phyloP scores from a whole-genome alignment of 176 grass and related monocot genomes.

The Musa schizocarpa region DNA sequence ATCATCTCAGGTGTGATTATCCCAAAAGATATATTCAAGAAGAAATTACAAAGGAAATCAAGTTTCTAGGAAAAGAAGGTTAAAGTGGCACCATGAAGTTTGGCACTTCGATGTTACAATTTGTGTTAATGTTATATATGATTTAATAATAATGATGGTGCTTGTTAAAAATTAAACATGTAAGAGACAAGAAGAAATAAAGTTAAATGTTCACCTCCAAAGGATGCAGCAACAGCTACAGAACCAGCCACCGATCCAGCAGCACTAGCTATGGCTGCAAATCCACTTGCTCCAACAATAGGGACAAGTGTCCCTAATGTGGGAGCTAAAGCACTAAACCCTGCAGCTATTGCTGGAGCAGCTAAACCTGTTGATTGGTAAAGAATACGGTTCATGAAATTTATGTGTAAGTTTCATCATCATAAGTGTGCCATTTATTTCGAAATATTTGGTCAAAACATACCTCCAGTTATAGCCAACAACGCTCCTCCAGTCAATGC shows the following conservation, averaged over 20 bases:
- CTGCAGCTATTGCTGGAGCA: conserved; percentile 94
- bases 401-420: neutral
- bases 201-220: conserved; percentile 55
- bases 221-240: conserved; percentile 91
- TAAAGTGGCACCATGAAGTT: neutral
- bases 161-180: neutral
- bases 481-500: conserved; percentile 86
- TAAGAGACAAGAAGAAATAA: neutral
- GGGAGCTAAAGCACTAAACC: conserved; percentile 73
- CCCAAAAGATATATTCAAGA: neutral
- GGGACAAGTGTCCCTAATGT: conserved; percentile 71
- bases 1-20: too few relatives aligned
- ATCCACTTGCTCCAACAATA: conserved; percentile 84
- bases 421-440: neutral
- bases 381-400: conserved; percentile 7
- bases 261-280: conserved; percentile 89
- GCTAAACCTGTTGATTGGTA: conserved; percentile 53
- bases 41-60: neutral
- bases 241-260: conserved; percentile 76
- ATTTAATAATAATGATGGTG: neutral
- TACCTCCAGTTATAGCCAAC: conserved; percentile 92
- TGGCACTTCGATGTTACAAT: neutral
- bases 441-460: neutral
- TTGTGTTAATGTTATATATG: too few relatives aligned
- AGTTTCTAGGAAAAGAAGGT: neutral